phyloP scores from a whole-genome alignment of 2,329 filamentous ascomycete genomes.

The Metarhizium humberi region DNA sequence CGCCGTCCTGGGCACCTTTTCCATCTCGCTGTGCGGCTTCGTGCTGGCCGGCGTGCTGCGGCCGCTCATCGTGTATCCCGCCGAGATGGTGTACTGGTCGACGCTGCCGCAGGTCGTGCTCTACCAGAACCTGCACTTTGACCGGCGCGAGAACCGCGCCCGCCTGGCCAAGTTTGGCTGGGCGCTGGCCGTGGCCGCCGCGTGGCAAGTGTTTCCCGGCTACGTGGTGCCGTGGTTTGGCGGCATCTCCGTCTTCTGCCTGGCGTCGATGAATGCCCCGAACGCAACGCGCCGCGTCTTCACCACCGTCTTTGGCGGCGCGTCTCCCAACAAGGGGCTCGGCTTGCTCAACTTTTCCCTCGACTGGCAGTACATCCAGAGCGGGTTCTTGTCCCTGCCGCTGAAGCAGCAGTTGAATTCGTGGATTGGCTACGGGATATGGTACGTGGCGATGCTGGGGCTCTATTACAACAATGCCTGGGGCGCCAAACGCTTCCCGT shows the following conservation, averaged over 20 bases:
- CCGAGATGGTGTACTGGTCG: conserved; percentile 47
- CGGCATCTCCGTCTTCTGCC: conserved; percentile 42
- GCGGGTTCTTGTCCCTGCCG: conserved; percentile 18
- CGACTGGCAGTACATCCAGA: conserved; percentile 32
- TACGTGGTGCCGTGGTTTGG: conserved; percentile 49
- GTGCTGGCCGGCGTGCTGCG: conserved; percentile 43
- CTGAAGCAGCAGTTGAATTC: conserved; percentile 27
- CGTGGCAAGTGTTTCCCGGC: conserved; percentile 44
- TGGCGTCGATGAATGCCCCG: conserved; percentile 33
- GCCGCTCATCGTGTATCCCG: conserved; percentile 45
- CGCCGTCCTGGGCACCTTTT: conserved; percentile 36
- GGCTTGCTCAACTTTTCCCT: conserved; percentile 30
- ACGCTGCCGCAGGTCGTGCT: conserved; percentile 43
- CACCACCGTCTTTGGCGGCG: conserved; percentile 27
- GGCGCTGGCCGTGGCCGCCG: conserved; percentile 35
- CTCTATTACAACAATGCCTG: conserved; percentile 33
- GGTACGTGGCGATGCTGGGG: conserved; percentile 23
- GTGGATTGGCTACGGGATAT: conserved; percentile 26
- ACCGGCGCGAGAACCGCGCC: conserved; percentile 38
- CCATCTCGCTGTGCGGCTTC: conserved; percentile 46
- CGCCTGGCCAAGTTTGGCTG: conserved; percentile 44
- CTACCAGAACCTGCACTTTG: conserved; percentile 45
- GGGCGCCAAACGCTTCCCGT: conserved; percentile 21
- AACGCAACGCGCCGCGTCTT: not conserved
- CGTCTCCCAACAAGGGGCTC: conserved; percentile 26